Conservation (phyloP, 139 green algal species). For the Chlorella ohadii region DNA sequence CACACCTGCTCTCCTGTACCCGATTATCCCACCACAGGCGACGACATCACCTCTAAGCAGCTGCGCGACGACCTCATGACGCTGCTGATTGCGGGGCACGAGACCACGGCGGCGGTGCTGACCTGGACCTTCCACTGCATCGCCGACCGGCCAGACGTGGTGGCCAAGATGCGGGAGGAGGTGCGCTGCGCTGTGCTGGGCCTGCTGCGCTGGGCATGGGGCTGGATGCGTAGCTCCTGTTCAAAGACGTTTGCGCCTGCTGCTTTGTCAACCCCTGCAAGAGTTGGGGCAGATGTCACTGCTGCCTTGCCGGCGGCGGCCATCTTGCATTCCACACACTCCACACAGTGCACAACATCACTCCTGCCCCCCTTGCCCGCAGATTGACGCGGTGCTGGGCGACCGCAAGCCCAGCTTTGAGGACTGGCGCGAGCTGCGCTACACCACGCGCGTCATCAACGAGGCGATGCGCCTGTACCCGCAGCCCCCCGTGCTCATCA, state of each 20-base stretch:
- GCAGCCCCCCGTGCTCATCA: constrained; percentile 96
- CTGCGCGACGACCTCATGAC: constrained; percentile 98
- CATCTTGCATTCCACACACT: no score
- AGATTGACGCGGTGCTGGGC: constrained; percentile 76
- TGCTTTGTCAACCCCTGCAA: no score
- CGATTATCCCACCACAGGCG: constrained; percentile 59
- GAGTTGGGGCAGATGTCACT: no score
- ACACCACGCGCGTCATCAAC: constrained; percentile 86
- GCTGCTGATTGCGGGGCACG: constrained; percentile 96
- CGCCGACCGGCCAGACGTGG: constrained; percentile 71
- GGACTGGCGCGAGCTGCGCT: constrained; percentile 67
- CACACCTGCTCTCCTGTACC: no score
- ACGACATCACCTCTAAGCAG: constrained; percentile 95
- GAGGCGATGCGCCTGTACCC: constrained; percentile 96
- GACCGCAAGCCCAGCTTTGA: constrained; percentile 75
- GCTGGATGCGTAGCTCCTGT: no score
- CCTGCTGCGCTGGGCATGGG: no score
- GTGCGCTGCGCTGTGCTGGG: constrained; percentile 37
- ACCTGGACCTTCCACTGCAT: constrained; percentile 95
- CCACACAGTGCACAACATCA: no score
- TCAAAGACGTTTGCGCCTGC: no score
- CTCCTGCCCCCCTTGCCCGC: background rate
- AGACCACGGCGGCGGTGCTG: constrained; percentile 96
- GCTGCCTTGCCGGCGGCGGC: no score
- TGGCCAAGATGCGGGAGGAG: constrained; percentile 67